Base-by-base conservation (phyloP, 164 flowering plant genomes). In the Aristolochia californica region DNA sequence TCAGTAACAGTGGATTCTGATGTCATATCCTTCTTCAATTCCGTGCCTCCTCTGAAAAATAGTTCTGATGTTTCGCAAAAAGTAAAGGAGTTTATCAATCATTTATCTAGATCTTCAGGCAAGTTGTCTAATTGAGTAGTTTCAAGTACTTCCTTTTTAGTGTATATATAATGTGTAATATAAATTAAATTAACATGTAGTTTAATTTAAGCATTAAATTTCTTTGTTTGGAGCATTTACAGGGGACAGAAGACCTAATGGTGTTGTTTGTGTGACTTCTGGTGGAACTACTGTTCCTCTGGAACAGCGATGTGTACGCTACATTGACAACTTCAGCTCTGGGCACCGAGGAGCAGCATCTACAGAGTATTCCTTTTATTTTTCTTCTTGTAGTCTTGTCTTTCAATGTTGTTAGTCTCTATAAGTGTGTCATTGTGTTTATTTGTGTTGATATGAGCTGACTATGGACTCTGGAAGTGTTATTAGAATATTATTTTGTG, bases 201-300 rank as follows among this genome's bases (percentile, higher is more conserved):
- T 34, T 4, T 8, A n/a, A 20, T 28, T 17, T 23, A 49, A 1
- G 18, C n/a, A n/a, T n/a, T n/a, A n/a, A n/a, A n/a, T n/a, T n/a
- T n/a, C 20, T 48, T 49, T 58, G 38, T 38, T 51, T 21, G 1
- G 12, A 48, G 24, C 16, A 57, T 61, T 45, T 69, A 51, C 74
- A 83, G 88, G 65, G 58, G 66, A 68, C 47, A 71, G 72, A 63
- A 55, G 49, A 49, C 55, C 60, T 24, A 69, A 65, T 25, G 76
- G 80, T 67, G 62, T 88, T 63, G 95, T 85, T 15, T 88, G 95
- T 64, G 86, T 91, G 58, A 88, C 98, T 34, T 85, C 98, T 45
- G 98, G 98, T 21, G 97, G 97, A 9, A 89, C 98, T 38, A 89
- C 95, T 10, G 98, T 88, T 55, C 97, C 98, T 55, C 70, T 91